phyloP scores from a whole-genome alignment of 768 basidiomycete species.

The Amylocystis lapponica region DNA sequence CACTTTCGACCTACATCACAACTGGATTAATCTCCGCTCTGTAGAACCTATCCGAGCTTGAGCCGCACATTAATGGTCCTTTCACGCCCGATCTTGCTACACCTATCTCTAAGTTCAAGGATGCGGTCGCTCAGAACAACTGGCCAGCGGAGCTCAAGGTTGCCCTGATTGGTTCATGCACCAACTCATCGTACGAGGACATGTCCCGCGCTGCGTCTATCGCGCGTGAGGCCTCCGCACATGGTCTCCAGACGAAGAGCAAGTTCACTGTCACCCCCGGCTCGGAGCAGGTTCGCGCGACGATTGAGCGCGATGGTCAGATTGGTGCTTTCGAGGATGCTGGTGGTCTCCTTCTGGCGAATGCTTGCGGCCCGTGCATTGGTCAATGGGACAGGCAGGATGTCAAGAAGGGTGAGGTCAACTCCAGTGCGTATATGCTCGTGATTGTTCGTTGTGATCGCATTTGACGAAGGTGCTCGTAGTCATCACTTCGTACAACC shows the following conservation, averaged over 20 bases:
- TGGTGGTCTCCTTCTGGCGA: conserved; percentile 93
- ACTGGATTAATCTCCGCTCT: not conserved
- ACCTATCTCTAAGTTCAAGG: conserved; percentile 92
- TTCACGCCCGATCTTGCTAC: conserved; percentile 99
- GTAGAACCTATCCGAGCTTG: conserved; percentile 92
- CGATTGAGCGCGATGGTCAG: conserved; percentile 93
- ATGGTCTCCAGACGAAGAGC: conserved; percentile 86
- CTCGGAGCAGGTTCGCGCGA: conserved; percentile 96
- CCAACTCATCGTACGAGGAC: conserved; percentile 99
- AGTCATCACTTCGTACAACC: conserved; percentile 99
- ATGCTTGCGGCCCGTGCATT: conserved; percentile 98
- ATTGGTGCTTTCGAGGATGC: conserved; percentile 82
- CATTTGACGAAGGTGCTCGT: not conserved
- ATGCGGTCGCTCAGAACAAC: conserved; percentile 86
- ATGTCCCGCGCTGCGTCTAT: conserved; percentile 98
- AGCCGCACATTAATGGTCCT: conserved; percentile 99
- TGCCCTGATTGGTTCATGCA: conserved; percentile 97
- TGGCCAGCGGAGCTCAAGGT: conserved; percentile 99
- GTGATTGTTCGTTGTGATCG: too few species aligned
- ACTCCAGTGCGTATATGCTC: conserved; percentile 87
- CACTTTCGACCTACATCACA: too few species aligned
- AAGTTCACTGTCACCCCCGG: conserved; percentile 98
- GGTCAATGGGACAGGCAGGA: conserved; percentile 99
- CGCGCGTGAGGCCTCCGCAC: conserved; percentile 79
- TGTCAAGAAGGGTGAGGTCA: conserved; percentile 92